Evolutionary conservation across 2,329 filamentous ascomycete species (phyloP).

Genomic region (Xylariaceae sp.): DNA sequence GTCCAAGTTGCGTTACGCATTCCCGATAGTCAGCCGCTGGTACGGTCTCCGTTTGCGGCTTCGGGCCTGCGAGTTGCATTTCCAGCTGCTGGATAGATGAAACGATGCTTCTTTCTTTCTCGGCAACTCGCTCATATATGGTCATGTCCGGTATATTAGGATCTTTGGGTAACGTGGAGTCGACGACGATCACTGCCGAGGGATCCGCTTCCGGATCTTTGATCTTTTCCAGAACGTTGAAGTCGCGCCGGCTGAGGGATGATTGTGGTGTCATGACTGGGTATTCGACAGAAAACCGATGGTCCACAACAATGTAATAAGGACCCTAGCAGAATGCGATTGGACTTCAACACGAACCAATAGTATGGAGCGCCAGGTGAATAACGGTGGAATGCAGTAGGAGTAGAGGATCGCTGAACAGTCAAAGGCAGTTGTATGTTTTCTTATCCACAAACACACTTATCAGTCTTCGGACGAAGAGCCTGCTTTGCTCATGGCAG

Average conservation of each 20-base stretch:
- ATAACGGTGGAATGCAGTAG: too few relatives aligned
- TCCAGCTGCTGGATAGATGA: conserved; percentile 52
- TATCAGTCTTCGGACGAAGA: too few relatives aligned
- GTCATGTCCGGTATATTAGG: conserved; percentile 50
- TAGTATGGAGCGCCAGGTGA: too few relatives aligned
- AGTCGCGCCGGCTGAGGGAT: conserved; percentile 53
- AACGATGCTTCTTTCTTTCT: conserved; percentile 52
- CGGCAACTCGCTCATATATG: conserved; percentile 48
- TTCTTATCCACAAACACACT: too few relatives aligned
- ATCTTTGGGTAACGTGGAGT: conserved; percentile 52
- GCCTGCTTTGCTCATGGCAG: too few relatives aligned
- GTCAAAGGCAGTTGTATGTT: too few relatives aligned
- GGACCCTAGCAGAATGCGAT: neutral
- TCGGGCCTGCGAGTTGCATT: conserved; percentile 44
- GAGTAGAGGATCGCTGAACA: too few relatives aligned
- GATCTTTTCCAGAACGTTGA: conserved; percentile 63
- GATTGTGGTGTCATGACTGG: conserved; percentile 44
- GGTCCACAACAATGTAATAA: neutral
- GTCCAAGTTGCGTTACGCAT: conserved; percentile 47
- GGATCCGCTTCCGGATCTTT: conserved; percentile 63
- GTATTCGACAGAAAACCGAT: neutral
- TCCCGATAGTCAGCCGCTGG: conserved; percentile 43
- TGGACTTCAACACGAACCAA: too few relatives aligned
- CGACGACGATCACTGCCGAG: conserved; percentile 49
- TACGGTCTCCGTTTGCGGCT: conserved; percentile 34